Base-by-base conservation (phyloP, 768 basidiomycete species). In the Lactifluus subvellereus region DNA sequence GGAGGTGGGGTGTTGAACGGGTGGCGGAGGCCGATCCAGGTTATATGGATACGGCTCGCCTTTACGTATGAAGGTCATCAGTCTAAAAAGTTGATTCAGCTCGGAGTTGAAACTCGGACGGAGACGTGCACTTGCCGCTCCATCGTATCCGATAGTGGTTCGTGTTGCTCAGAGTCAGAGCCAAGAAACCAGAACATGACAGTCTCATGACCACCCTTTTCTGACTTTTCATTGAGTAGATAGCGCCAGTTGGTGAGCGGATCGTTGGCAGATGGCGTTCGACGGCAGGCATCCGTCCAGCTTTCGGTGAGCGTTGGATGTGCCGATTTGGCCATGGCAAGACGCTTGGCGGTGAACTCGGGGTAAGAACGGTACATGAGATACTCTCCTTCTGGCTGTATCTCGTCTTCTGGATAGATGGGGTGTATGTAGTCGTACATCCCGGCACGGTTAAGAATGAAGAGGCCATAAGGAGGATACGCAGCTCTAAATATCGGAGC, bases 401-500 rank as follows among this genome's bases (percentile, higher is more conserved):
- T 78, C 63, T 84, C 83, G 75, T 93, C 91, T 76, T 92, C 89
- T 35, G 90, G 88, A 71, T 86, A 84, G 50, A 93, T 77, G 38
- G 81, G 80, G 62, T 88, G 84, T 60, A 85, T 82, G 71, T 89
- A 89, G 70, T 92, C 91, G 48, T 87, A 84, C 74, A 82, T 85
- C 33, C 89, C 89, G 70, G 86, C 82, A 57, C 91, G 85, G 72
- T 93, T 93, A 68, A 93, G 80, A 64, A 93, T 86, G 71, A 87
- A 93, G 69, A 91, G 85, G 7, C 91, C 91, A 69, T 93, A 92
- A 18, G 86, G 86, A 3, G 91, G 91, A 72, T 91, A 91, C 33
- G 82, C 78, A 60, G 85, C 80, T 69, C 90, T 92, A 68, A 37
- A 47, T 38, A 50, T 22, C 6, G 16, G 33, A 65, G 45, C 48